These are phyloP conservation scores for Limonium bicolor DNA, from an alignment of 148 eudicot species.

Conservation along the genomic window DNA sequence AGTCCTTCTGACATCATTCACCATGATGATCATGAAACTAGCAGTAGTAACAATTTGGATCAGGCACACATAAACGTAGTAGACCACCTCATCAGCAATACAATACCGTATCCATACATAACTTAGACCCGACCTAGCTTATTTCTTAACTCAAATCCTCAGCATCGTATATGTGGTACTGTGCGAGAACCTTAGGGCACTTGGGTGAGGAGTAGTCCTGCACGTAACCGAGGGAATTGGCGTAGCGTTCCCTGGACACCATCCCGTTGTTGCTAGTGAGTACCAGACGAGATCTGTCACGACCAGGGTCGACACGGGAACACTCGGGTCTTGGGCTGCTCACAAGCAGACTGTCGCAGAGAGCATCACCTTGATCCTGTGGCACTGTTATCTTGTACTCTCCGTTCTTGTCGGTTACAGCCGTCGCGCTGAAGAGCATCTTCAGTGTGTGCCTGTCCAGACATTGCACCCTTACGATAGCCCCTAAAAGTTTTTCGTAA, in stretches of 20 bases:
- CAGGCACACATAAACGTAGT: too few species aligned
- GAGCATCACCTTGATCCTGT: constrained; percentile 20
- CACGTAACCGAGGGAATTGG: constrained; percentile 25
- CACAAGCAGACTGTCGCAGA: constrained; percentile 22
- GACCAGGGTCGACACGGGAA: constrained; percentile 19
- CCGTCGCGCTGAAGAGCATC: constrained; percentile 16
- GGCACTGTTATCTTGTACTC: constrained; percentile 19
- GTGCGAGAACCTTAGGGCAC: constrained; percentile 24
- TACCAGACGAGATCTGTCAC: constrained; percentile 33
- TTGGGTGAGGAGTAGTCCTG: constrained; percentile 15
- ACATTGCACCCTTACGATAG: constrained; percentile 42
- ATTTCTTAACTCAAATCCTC: too few species aligned
- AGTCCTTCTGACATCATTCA: too few species aligned
- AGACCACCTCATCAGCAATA: too few species aligned
- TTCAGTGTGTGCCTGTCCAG: constrained; percentile 16
- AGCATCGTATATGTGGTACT: constrained; percentile 18
- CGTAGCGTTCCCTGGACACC: constrained; percentile 17
- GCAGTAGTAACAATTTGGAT: too few species aligned
- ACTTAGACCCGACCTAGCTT: too few species aligned
- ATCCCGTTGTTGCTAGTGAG: constrained; percentile 37
- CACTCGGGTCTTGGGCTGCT: constrained; percentile 19
- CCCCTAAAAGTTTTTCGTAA: constrained; percentile 13
- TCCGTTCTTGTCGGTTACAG: constrained; percentile 18
- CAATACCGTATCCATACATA: too few species aligned
- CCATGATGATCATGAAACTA: too few species aligned